These are phyloP conservation scores for Colletotrichum paranaense DNA, from an alignment of 2,329 filamentous ascomycete genomes.

Conservation along the genomic window DNA sequence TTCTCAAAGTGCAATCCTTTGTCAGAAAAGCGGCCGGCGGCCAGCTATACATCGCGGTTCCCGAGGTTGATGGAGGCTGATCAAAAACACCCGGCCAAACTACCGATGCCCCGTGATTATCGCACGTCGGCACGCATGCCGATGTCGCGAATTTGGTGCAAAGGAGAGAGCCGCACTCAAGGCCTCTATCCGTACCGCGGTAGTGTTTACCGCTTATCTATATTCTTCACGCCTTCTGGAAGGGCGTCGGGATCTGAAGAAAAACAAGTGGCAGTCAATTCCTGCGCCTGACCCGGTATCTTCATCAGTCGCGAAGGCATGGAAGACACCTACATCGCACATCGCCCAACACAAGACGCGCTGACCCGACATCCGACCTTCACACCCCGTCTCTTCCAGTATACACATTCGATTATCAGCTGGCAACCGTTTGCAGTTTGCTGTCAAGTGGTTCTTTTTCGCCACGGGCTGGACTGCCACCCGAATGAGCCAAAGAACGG, in stretches of 20 bases:
- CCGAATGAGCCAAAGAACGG: conserved; percentile 8
- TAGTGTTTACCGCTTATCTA: neutral
- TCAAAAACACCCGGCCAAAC: neutral
- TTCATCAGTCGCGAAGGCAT: neutral
- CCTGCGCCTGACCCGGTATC: neutral
- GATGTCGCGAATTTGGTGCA: neutral
- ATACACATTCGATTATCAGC: neutral
- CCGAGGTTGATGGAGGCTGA: neutral
- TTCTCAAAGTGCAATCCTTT: neutral
- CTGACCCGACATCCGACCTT: neutral
- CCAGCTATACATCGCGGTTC: neutral
- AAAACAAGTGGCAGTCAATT: neutral
- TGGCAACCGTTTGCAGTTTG: conserved; percentile 20
- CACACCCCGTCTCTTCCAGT: neutral
- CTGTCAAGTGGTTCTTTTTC: neutral
- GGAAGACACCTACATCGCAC: neutral
- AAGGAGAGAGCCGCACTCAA: conserved; percentile 13
- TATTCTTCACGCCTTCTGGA: conserved; percentile 20
- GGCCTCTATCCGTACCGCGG: neutral
- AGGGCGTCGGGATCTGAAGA: neutral
- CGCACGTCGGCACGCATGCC: neutral
- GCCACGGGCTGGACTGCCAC: conserved; percentile 4
- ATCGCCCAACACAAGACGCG: neutral
- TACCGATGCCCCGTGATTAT: neutral
- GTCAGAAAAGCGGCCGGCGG: neutral